Evolutionary conservation across 2,329 filamentous ascomycete genomes (phyloP), one percentile per base, ranked within the genome.

Genomic region (Fusarium duplospermum): DNA sequence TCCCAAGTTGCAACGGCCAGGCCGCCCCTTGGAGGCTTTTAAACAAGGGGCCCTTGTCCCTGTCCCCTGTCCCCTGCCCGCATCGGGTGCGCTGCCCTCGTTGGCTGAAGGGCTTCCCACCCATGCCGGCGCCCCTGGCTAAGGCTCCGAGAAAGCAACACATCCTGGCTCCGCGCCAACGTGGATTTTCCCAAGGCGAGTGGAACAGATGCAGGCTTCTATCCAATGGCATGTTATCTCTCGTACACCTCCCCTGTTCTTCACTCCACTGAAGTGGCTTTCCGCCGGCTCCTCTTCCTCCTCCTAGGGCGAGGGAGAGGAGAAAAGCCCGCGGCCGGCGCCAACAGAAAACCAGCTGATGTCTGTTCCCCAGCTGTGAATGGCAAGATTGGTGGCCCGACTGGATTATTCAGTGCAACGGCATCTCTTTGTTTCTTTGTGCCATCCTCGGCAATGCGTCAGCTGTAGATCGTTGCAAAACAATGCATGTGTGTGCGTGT

Each of bases 141-240:
- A 75, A 67, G 57, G 50, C 67, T 31, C 61, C 58, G 67, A 70
- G 65, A 76, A 56, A 72, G 69, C 66, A 70, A 65, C 56, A 61
- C 38, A 75, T 68, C 71, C 73, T 69, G 57, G 73, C 40, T 60
- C 67, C 71, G 73, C 70, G 66, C 67, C 66, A 70, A 52, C 59
- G 59, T 29, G 63, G 66, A 36, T 54, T 60, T 58, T 45, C 29
- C 20, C 29, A 42, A 31, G 4, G 18, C 16, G 16, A 29, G 67
- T 72, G 64, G 67, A 40, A 59, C 64, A 45, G 52, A 22, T 65
- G 45, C 50, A 54, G 59, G 59, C 38, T 20, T 22, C 16, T 35
- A 60, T 40, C 72, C 72, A 75, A 74, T 74, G 50, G 65, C 40
- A 50, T 42, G 36, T 59, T 38, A 57, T 69, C 29, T 38, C 60